Base-by-base conservation (phyloP, 2,329 filamentous ascomycete species). In the Alternaria ventricosa region DNA sequence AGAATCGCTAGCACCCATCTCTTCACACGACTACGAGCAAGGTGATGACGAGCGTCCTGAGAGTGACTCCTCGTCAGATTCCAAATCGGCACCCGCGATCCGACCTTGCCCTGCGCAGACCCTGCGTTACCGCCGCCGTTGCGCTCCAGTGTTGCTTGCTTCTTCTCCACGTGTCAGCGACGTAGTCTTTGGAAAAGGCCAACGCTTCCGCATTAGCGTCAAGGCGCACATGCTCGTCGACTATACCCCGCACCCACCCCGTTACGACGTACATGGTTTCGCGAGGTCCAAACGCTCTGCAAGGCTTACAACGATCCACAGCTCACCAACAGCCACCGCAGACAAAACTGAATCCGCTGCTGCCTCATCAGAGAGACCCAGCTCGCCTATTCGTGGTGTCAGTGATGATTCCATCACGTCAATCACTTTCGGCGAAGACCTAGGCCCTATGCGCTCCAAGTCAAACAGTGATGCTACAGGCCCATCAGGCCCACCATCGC, bases 91-190 rank as follows among this genome's bases (percentile, higher is more conserved):
- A 20, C 79, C 73, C 61, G 43, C 76, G 67, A 22, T 74, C 60
- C 51, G 77, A 73, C 71, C 75, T 61, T 67, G 78, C 1, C 61
- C 73, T 10, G 71, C 77, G 6, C 82, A 84, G 56, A 66, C 74
- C 13, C 75, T 81, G 43, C 81, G 84, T 57, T 85, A 85, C 74
- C 80, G 82, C 56, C 79, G 81, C 7, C 80, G 83, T 28, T 85
- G 83, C 66, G 80, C 83, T 55, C 84, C 84, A 2, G 75, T 84
- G 6, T 71, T 85, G 12, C 77, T 81, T 8, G 77, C 78, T 22
- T 80, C 81, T 44, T 81, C 83, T 3, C 78, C 81, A 3, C 78
- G 84, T 33, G 81, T 83, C 0, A 83, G 79, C 71, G 81, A 84
- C 60, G 77, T 85, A n/a, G 73, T 85, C 7, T 82, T 83, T 64